Evolutionary conservation across 2,329 filamentous ascomycete genomes (phyloP).

Genomic region (Coniochaeta pulveracea): DNA sequence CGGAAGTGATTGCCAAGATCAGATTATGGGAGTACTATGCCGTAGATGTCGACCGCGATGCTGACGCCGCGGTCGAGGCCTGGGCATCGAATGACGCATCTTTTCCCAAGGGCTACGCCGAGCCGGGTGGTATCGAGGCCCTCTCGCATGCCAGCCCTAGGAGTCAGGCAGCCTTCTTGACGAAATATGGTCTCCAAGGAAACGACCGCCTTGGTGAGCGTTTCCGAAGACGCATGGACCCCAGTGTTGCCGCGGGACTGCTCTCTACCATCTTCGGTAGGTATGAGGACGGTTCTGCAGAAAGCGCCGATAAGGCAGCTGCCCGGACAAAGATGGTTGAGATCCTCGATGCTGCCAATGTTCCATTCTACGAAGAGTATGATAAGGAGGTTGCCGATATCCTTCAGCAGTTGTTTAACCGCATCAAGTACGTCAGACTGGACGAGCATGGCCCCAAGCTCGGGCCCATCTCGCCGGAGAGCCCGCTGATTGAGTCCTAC

Average conservation of each 20-base stretch:
- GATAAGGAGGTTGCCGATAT: constrained; percentile 74
- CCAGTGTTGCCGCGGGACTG: constrained; percentile 57
- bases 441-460: constrained; percentile 83
- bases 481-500: constrained; percentile 83
- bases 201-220: constrained; percentile 69
- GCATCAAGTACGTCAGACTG: constrained; percentile 89
- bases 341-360: constrained; percentile 74
- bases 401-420: constrained; percentile 83
- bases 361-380: constrained; percentile 86
- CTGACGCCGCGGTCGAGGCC: constrained; percentile 54
- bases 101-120: constrained; percentile 33
- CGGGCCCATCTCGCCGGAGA: constrained; percentile 65
- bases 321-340: constrained; percentile 44
- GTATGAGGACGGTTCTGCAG: constrained; percentile 40
- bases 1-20: constrained; percentile 63
- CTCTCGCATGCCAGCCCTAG: constrained; percentile 32
- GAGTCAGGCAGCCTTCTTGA: constrained; percentile 50
- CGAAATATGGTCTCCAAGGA: constrained; percentile 57
- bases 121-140: constrained; percentile 29
- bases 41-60: constrained; percentile 64
- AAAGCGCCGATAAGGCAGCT: constrained; percentile 36
- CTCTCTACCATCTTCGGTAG: constrained; percentile 58
- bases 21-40: constrained; percentile 92
- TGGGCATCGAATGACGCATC: constrained; percentile 56
- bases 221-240: constrained; percentile 60